Evolutionary conservation across 495 filamentous ascomycete species (phyloP).

Genomic region (Hypoxylon subgilvum): DNA sequence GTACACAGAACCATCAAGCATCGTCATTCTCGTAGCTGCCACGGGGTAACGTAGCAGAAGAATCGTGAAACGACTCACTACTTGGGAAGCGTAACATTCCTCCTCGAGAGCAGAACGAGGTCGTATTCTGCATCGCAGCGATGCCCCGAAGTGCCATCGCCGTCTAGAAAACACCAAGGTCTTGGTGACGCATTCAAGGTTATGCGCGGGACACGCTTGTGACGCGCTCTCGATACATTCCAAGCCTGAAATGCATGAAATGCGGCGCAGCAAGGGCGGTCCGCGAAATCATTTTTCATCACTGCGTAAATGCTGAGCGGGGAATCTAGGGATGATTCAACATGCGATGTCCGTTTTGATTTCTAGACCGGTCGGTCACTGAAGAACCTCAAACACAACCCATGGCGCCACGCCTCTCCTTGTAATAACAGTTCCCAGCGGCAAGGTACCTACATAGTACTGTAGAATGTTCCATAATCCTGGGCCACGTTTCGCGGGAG

Average conservation of each 20-base stretch:
- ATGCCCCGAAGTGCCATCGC: not conserved
- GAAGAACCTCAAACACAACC: slow-evolving; percentile 27
- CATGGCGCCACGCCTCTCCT: slow-evolving; percentile 27
- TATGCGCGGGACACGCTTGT: slow-evolving; percentile 11
- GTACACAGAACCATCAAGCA: slow-evolving; percentile 11
- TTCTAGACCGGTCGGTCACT: slow-evolving; percentile 17
- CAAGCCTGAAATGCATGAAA: not conserved
- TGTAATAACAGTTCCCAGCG: slow-evolving; percentile 15
- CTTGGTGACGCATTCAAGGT: not conserved
- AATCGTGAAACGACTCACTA: not conserved
- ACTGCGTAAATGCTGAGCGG: slow-evolving; percentile 22
- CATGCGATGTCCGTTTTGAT: slow-evolving; percentile 19
- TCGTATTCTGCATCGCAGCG: not conserved
- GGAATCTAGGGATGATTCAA: slow-evolving; percentile 19
- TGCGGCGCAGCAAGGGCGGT: slow-evolving; percentile 27
- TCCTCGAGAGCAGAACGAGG: not conserved
- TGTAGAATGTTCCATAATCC: slow-evolving; percentile 34
- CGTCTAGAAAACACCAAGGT: not conserved
- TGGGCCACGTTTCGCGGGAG: slow-evolving; percentile 8
- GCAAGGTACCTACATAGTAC: slow-evolving; percentile 1
- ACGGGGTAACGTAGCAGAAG: not conserved
- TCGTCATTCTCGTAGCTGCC: slow-evolving; percentile 12
- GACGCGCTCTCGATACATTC: slow-evolving; percentile 29
- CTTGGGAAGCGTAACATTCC: slow-evolving; percentile 1
- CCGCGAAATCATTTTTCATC: slow-evolving; percentile 17